Base-by-base conservation (phyloP, 2,329 filamentous ascomycete species). In the Ophiostoma australiae region DNA sequence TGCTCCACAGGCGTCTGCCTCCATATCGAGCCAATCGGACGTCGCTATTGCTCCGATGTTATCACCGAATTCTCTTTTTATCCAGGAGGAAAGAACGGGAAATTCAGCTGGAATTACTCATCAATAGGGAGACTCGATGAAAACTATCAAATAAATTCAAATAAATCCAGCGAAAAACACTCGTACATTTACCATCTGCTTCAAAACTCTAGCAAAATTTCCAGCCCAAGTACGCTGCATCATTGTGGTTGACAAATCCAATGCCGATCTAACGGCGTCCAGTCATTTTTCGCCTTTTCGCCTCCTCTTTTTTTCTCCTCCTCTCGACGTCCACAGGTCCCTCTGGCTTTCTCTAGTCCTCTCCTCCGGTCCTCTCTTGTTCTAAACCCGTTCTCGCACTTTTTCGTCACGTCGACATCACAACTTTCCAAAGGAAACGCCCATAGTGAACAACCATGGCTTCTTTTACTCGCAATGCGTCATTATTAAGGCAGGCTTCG, bases 401-500 rank as follows among this genome's bases (percentile, higher is more conserved):
- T 44, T 33, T 20, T 48, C 44, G 44, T 48, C 44, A 48, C 31
- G n/a, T 35, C 52, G 39, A 31, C 67, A 37, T 52, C 66, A 27
- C 55, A 39, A 39, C 44, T 35, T 10, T 52, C 71, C 23, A n/a
- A 58, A 7, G 17, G 37, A 23, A 48, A 20, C 17, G n/a, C 67
- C 27, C 67, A 44, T 44, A 39, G 55, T 23, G 39, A 65, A 65
- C 61, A 31, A 70, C 31, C 66, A 73, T 73, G 72, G 70, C 73
- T 67, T 35, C 67, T 7, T 52, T 71, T 27, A 58, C 72, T 31
- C 70, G 68, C 17, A 63, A 73, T 63, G 41, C 72, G 7, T 44
- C 71, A 69, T 69, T 73, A 68, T 70, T 73, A 70, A 90, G 91
- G 83, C 91, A 93, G 85, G 91, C 90, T 76, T 88, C 91, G 74